phyloP scores from a whole-genome alignment of 2,329 filamentous ascomycete genomes.

The Ophiostoma himal-ulmi region DNA sequence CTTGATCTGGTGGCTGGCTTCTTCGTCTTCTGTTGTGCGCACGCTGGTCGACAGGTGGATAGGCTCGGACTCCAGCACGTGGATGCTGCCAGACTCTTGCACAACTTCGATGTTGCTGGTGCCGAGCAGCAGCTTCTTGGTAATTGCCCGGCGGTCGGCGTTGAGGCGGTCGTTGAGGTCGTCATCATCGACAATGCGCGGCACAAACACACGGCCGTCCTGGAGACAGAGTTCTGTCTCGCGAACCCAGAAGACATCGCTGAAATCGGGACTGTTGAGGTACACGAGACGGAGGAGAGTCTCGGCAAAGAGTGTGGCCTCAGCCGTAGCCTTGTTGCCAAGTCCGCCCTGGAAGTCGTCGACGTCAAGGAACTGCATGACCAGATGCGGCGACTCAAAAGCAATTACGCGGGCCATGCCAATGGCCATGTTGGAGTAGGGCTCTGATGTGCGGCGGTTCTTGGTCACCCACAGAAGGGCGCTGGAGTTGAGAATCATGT shows the following conservation, averaged over 20 bases:
- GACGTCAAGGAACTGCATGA: constrained; percentile 28
- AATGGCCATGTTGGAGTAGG: constrained; percentile 27
- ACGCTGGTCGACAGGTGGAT: constrained; percentile 6
- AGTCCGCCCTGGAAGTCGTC: constrained; percentile 19
- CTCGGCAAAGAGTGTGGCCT: constrained; percentile 21
- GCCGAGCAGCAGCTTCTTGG: constrained; percentile 16
- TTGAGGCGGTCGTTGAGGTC: constrained; percentile 27
- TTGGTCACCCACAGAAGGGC: constrained; percentile 30
- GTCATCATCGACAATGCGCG: constrained; percentile 27
- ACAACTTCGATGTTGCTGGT: constrained; percentile 15
- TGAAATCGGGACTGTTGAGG: constrained; percentile 18
- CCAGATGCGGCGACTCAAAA: constrained; percentile 27
- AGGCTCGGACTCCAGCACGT: constrained; percentile 17
- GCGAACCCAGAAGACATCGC: constrained; percentile 20
- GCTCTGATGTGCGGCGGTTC: constrained; percentile 22
- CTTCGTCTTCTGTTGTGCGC: not conserved
- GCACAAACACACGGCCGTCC: constrained; percentile 29
- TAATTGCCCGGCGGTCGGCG: constrained; percentile 24
- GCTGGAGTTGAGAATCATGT: constrained; percentile 14
- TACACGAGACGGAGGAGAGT: constrained; percentile 24
- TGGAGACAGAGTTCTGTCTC: constrained; percentile 29
- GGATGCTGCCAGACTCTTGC: constrained; percentile 17
- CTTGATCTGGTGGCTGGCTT: constrained; percentile 10
- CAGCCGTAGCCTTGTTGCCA: not conserved
- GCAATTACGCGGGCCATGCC: constrained; percentile 27